These are phyloP conservation scores for Jacaranda mimosifolia DNA, from an alignment of 257 asterid genomes.

Conservation along the genomic window DNA sequence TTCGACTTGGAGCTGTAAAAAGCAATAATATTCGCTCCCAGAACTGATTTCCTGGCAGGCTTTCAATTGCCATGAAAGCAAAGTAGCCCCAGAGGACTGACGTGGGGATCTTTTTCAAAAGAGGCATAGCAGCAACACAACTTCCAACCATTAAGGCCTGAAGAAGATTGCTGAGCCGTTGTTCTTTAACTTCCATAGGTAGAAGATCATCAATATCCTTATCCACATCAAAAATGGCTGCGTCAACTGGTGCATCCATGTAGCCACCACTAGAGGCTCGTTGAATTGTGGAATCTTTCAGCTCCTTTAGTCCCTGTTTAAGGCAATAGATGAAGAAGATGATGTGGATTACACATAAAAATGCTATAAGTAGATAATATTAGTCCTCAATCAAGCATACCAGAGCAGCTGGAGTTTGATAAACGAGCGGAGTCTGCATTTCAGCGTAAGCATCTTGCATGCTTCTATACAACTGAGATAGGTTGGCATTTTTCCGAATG, in stretches of 20 bases:
- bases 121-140: conserved; percentile 95
- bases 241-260: conserved; percentile 88
- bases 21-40: conserved; percentile 96
- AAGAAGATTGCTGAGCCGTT: conserved; percentile 90
- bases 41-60: conserved; percentile 97
- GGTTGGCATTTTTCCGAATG: conserved; percentile 70
- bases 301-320: conserved; percentile 85
- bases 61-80: conserved; percentile 99
- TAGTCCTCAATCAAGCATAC: conserved; percentile 45
- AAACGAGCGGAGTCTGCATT: conserved; percentile 95
- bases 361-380: neutral
- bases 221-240: conserved; percentile 79
- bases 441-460: conserved; percentile 85
- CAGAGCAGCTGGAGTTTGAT: conserved; percentile 78
- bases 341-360: neutral
- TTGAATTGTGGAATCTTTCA: conserved; percentile 80
- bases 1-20: conserved; percentile 90
- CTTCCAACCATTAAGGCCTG: conserved; percentile 84
- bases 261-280: conserved; percentile 77
- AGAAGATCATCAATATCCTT: conserved; percentile 90
- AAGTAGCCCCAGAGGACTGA: conserved; percentile 99
- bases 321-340: conserved; percentile 10
- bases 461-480: conserved; percentile 77
- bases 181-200: conserved; percentile 96
- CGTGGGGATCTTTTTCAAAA: conserved; percentile 86